Evolutionary conservation across 2,329 filamentous ascomycete genomes (phyloP).

Genomic region (Stenocarpella maydis): DNA sequence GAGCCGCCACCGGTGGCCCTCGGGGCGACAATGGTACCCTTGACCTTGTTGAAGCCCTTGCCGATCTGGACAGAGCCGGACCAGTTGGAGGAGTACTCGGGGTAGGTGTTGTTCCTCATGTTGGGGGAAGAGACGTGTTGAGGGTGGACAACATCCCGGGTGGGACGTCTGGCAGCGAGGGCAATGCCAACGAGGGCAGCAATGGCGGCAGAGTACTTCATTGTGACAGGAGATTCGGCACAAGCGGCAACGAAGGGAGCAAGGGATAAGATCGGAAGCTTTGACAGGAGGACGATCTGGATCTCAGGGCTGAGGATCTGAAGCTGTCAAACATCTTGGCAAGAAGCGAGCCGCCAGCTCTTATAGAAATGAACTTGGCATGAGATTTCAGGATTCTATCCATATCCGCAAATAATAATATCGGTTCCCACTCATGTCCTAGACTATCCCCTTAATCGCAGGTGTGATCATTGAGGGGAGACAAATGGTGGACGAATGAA

Average conservation of each 20-base stretch:
- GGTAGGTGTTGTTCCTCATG: constrained; percentile 50
- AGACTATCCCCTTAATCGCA: not conserved
- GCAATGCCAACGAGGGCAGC: constrained; percentile 44
- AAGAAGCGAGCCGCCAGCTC: not conserved
- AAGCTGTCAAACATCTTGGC: not conserved
- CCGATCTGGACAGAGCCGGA: constrained; percentile 64
- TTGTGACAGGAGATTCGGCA: constrained; percentile 43
- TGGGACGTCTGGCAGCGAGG: constrained; percentile 47
- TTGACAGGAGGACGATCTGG: constrained; percentile 15
- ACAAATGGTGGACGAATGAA: not conserved
- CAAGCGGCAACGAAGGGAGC: not conserved
- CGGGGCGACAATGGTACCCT: constrained; percentile 57
- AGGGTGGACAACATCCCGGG: constrained; percentile 41
- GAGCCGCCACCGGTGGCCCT: constrained; percentile 50
- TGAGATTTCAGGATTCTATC: not conserved
- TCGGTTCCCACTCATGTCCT: not conserved
- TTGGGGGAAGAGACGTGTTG: constrained; percentile 40
- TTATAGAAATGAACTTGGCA: constrained; percentile 8
- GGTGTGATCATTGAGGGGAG: not conserved
- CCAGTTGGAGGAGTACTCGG: constrained; percentile 65
- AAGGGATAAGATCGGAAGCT: constrained; percentile 1
- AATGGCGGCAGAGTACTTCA: constrained; percentile 57
- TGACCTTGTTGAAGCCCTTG: constrained; percentile 60
- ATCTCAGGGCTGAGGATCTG: constrained; percentile 7
- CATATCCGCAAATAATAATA: not conserved